Percentiles rank a stretch among this genome's conserved stretches.
Conservation (phyloP, 192 early-diverging fungal species). For the Pecoramyces ruminantium region DNA sequence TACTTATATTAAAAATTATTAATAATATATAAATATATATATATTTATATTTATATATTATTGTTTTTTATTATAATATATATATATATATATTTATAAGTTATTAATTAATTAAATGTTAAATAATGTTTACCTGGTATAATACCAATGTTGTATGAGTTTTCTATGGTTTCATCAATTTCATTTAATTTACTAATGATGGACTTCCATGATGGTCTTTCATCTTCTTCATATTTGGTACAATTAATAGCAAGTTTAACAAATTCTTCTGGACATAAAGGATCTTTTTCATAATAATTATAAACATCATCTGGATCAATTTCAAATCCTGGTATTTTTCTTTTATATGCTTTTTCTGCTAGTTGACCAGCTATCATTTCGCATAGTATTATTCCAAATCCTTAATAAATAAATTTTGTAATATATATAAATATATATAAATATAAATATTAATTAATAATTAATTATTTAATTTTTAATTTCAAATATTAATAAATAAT, state of each 20-base stretch:
- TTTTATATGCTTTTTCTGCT: background rate
- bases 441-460: no score
- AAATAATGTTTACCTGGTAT: background rate
- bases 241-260: background rate
- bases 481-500: background rate
- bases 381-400: background rate
- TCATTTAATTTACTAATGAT: background rate
- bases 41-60: no score
- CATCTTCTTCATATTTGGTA: background rate
- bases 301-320: background rate
- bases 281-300: background rate
- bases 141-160: background rate
- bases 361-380: background rate
- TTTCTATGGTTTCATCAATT: background rate
- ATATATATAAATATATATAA: background rate
- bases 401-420: background rate
- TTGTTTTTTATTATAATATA: no score
- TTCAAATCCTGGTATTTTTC: background rate
- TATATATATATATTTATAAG: no score
- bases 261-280: background rate
- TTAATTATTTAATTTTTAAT: no score
- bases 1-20: no score
- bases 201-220: background rate
- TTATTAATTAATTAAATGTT: no score
- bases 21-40: no score